Evolutionary conservation across 176 grass and related monocot genomes (phyloP).

Genomic region (Oryza nivara): DNA sequence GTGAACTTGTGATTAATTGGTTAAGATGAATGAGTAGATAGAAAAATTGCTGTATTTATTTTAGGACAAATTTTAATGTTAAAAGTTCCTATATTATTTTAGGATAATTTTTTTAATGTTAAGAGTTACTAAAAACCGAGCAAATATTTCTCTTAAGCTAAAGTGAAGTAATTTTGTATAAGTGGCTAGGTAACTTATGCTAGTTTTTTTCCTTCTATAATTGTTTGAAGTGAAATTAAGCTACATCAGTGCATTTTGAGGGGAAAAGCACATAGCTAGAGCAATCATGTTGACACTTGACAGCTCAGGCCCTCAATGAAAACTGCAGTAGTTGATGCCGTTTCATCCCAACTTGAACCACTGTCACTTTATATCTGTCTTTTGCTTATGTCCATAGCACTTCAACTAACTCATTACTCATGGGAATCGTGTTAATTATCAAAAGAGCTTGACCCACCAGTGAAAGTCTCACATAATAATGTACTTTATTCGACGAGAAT

Average conservation of each 20-base stretch:
- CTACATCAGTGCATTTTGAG: not conserved
- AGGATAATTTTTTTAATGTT: too few species aligned
- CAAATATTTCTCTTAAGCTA: not conserved
- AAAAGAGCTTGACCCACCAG: not conserved
- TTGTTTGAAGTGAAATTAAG: not conserved
- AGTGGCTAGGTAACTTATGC: too few species aligned
- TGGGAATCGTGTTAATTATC: not conserved
- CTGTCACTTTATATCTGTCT: not conserved
- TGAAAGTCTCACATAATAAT: not conserved
- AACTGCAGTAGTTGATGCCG: not conserved
- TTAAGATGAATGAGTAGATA: too few species aligned
- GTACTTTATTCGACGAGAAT: not conserved
- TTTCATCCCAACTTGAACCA: constrained; percentile 15
- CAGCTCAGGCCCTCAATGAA: not conserved
- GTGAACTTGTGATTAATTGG: too few species aligned
- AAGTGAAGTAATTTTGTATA: not conserved
- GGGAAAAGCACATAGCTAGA: not conserved
- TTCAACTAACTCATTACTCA: not conserved
- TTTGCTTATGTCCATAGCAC: not conserved
- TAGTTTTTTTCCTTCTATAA: not conserved
- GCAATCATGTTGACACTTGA: constrained; percentile 6
- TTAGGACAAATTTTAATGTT: too few species aligned
- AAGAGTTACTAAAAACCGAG: too few species aligned
- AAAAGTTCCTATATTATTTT: too few species aligned
- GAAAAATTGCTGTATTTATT: too few species aligned